phyloP scores from a whole-genome alignment of 129 eudicot species.

The Mikania micrantha region DNA sequence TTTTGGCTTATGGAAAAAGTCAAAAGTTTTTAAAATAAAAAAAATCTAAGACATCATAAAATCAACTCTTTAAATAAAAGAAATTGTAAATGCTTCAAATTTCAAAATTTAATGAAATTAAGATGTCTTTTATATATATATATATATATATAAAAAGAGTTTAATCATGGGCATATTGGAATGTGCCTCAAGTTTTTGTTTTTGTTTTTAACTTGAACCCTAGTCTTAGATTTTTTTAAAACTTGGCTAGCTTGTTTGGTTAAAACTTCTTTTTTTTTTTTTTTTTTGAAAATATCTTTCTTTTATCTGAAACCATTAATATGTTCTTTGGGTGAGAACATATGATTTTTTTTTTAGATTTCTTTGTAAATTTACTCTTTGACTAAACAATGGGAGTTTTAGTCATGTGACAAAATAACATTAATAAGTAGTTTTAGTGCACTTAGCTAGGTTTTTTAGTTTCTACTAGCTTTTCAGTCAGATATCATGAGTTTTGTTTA shows the following conservation, averaged over 20 bases:
- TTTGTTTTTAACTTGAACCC: constrained; percentile 33
- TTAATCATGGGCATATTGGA: constrained; percentile 61
- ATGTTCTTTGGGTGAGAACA: constrained; percentile 41
- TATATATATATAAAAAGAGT: constrained; percentile 29
- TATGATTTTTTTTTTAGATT: constrained; percentile 19
- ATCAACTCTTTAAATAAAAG: constrained; percentile 30
- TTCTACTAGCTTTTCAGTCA: constrained; percentile 29
- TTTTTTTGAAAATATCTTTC: neutral
- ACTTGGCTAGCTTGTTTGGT: constrained; percentile 44
- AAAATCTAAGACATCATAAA: constrained; percentile 12
- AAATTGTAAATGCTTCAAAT: constrained; percentile 29
- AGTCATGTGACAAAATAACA: constrained; percentile 42
- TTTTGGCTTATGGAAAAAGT: neutral
- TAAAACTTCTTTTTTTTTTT: constrained; percentile 20
- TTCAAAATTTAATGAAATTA: constrained; percentile 8
- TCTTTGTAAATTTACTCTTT: constrained; percentile 31
- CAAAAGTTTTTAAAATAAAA: no score
- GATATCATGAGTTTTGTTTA: constrained; percentile 42
- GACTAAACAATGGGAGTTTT: constrained; percentile 54
- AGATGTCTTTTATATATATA: constrained; percentile 14
- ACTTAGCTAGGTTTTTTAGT: constrained; percentile 27
- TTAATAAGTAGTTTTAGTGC: constrained; percentile 27
- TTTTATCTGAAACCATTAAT: constrained; percentile 27
- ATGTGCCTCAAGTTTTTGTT: constrained; percentile 42
- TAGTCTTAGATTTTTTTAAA: constrained; percentile 53